Evolutionary conservation across 768 basidiomycete species (phyloP).

Genomic region (Lactarius vividus): DNA sequence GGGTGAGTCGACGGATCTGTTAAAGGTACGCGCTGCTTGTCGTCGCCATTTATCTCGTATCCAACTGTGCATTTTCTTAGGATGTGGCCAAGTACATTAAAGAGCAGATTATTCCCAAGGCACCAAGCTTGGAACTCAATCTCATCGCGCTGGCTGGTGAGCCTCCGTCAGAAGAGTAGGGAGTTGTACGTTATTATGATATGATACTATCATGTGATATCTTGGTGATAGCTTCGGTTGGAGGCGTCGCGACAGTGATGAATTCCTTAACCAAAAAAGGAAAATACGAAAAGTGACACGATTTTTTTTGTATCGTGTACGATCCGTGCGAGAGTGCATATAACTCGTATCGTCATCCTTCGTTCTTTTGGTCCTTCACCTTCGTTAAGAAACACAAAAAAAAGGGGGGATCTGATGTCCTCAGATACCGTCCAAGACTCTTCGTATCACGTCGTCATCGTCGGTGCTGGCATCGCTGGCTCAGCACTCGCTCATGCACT

Average conservation of each 20-base stretch:
- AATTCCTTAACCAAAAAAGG: background rate
- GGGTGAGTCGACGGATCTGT: constrained; percentile 57
- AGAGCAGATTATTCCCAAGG: constrained; percentile 53
- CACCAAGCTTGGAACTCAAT: constrained; percentile 59
- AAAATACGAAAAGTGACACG: background rate
- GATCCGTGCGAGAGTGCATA: background rate
- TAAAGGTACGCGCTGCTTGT: constrained; percentile 43
- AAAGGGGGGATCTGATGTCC: background rate
- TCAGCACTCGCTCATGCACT: constrained; percentile 85
- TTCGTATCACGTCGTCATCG: constrained; percentile 76
- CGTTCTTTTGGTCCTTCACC: background rate
- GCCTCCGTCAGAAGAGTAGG: background rate
- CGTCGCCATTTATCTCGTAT: constrained; percentile 4
- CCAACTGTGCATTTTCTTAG: constrained; percentile 35
- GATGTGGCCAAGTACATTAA: constrained; percentile 65
- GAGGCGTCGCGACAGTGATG: background rate
- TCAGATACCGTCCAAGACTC: constrained; percentile 22
- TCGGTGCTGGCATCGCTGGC: constrained; percentile 92
- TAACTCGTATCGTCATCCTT: background rate
- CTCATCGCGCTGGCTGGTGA: constrained; percentile 53
- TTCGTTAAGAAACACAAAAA: background rate
- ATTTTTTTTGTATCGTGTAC: background rate
- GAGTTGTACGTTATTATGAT: background rate
- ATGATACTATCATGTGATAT: background rate
- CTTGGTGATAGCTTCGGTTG: background rate